These are phyloP conservation scores for Candida chilensis DNA, from an alignment of 805 yeast species.

Conservation along the genomic window DNA sequence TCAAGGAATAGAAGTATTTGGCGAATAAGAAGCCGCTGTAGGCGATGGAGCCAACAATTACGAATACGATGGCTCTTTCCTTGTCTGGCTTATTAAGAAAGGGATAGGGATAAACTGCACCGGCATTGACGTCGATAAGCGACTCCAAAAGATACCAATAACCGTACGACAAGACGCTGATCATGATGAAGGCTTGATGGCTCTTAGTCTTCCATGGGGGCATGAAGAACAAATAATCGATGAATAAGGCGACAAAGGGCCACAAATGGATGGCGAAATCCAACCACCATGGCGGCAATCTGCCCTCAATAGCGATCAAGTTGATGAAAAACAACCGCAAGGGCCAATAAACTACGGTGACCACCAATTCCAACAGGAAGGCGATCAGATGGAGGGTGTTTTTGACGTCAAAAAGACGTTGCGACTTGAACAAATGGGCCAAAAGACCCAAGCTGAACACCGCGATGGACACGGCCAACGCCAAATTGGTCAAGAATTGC, in stretches of 20 bases:
- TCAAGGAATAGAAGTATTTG: no score
- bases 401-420: conserved; percentile 18
- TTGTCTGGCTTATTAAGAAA: conserved; percentile 46
- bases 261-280: conserved; percentile 54
- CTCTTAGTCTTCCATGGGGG: conserved; percentile 26
- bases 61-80: conserved; percentile 38
- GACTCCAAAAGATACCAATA: conserved; percentile 47
- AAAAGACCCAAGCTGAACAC: conserved; percentile 27
- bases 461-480: conserved; percentile 36
- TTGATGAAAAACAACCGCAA: conserved; percentile 42
- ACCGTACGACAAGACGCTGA: conserved; percentile 25
- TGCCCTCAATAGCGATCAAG: conserved; percentile 30
- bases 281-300: conserved; percentile 28
- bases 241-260: conserved; percentile 42
- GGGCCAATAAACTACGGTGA: conserved; percentile 63
- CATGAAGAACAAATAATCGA: conserved; percentile 49
- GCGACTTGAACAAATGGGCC: conserved; percentile 19
- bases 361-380: conserved; percentile 50
- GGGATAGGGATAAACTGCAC: conserved; percentile 57
- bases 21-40: no score
- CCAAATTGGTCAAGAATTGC: conserved; percentile 68
- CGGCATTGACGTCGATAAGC: conserved; percentile 34
- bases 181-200: conserved; percentile 25
- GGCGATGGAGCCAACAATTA: conserved; percentile 27
- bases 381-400: conserved; percentile 43